Percentiles rank a stretch among this genome's conserved stretches.
phyloP scores from a whole-genome alignment of 1,284 basidiomycete species.

The Marasmius oreades region DNA sequence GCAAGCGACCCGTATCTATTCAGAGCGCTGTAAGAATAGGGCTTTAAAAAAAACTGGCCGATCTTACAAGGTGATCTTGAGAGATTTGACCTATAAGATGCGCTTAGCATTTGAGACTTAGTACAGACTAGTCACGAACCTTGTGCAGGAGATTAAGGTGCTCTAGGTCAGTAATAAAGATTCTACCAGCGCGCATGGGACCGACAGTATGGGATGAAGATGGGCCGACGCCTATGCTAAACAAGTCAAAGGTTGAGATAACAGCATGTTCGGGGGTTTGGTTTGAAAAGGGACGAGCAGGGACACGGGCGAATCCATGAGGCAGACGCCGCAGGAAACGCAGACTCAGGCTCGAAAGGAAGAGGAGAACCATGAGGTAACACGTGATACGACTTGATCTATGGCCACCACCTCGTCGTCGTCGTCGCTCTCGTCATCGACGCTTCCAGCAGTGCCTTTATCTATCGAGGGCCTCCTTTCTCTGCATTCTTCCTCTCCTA shows the following conservation, averaged over 20 bases:
- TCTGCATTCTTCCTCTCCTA: conserved; percentile 43
- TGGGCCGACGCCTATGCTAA: conserved; percentile 78
- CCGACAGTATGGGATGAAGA: conserved; percentile 65
- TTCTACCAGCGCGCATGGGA: conserved; percentile 89
- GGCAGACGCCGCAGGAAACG: neutral
- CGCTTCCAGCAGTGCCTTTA: conserved; percentile 21
- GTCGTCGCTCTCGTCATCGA: conserved; percentile 1
- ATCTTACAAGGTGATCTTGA: conserved; percentile 84
- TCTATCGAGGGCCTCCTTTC: conserved; percentile 56
- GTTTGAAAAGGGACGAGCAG: neutral
- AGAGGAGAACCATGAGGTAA: neutral
- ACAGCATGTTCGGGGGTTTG: conserved; percentile 79
- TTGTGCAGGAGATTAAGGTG: conserved; percentile 71
- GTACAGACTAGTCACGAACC: conserved; percentile 32
- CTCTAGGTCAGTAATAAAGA: conserved; percentile 78
- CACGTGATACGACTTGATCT: neutral
- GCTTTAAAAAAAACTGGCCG: conserved; percentile 1
- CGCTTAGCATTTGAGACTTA: neutral
- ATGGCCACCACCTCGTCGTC: conserved; percentile 5
- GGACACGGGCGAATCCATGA: too few relatives aligned
- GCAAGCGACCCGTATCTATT: conserved; percentile 75
- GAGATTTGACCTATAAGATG: conserved; percentile 53
- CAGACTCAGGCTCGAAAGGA: neutral
- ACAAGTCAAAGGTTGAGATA: conserved; percentile 90
- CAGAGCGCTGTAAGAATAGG: conserved; percentile 7